Conservation (phyloP, 495 filamentous ascomycete species). For the Letharia lupina region DNA sequence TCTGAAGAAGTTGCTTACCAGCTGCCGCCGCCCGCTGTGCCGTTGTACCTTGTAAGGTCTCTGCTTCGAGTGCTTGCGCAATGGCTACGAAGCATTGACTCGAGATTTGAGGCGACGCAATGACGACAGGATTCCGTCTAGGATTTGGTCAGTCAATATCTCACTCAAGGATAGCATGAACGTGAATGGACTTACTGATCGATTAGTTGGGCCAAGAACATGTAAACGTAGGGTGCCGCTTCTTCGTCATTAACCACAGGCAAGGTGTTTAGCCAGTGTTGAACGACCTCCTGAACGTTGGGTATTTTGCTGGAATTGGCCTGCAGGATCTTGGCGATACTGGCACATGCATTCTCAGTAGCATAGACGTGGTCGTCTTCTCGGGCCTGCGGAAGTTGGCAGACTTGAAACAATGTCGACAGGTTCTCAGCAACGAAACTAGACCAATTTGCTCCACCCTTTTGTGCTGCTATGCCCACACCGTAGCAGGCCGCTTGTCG, state of each 20-base stretch:
- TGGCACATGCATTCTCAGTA: slow-evolving; percentile 94
- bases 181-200: slow-evolving; percentile 63
- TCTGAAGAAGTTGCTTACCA: slow-evolving; percentile 62
- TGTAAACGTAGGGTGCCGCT: slow-evolving; percentile 93
- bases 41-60: slow-evolving; percentile 78
- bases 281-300: slow-evolving; percentile 62
- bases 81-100: slow-evolving; percentile 74
- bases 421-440: slow-evolving; percentile 73
- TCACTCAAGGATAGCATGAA: background rate
- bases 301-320: slow-evolving; percentile 69
- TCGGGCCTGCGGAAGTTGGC: slow-evolving; percentile 68
- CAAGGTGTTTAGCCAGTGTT: slow-evolving; percentile 79
- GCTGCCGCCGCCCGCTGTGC: slow-evolving; percentile 62
- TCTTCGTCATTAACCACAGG: slow-evolving; percentile 95
- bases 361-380: slow-evolving; percentile 94
- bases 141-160: background rate
- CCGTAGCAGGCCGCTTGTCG: slow-evolving; percentile 95
- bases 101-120: slow-evolving; percentile 47
- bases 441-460: slow-evolving; percentile 76
- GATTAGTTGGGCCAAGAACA: slow-evolving; percentile 83
- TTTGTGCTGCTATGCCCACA: slow-evolving; percentile 90
- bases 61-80: slow-evolving; percentile 78
- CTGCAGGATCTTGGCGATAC: slow-evolving; percentile 92
- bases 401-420: slow-evolving; percentile 73
- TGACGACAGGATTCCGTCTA: slow-evolving; percentile 82